Conservation (phyloP, 208 protist genomes). For the Trypanosoma lewisi region DNA sequence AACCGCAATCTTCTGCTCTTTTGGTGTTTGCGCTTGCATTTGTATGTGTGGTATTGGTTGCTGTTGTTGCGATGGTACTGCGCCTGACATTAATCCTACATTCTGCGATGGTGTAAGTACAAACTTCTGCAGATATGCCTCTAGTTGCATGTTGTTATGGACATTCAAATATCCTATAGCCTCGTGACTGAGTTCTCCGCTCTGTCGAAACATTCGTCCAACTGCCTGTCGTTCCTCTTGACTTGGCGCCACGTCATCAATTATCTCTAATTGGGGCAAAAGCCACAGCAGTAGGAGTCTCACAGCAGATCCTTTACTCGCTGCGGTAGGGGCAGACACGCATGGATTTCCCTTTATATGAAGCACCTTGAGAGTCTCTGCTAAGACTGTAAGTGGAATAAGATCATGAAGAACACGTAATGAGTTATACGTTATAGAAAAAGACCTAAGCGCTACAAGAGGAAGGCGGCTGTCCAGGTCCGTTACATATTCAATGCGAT, state of each 20-base stretch:
- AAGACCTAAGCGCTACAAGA: conserved; percentile 44
- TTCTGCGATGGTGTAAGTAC: not conserved
- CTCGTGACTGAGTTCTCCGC: conserved; percentile 39
- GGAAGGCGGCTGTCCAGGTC: conserved; percentile 65
- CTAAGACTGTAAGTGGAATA: conserved; percentile 63
- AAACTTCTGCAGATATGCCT: conserved; percentile 53
- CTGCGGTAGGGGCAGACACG: conserved; percentile 10
- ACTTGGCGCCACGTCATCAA: conserved; percentile 52
- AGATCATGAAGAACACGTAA: conserved; percentile 32
- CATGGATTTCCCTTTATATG: conserved; percentile 68
- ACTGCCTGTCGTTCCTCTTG: conserved; percentile 45
- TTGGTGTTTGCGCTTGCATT: too few relatives aligned
- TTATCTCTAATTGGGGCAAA: conserved; percentile 41
- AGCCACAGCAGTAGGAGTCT: conserved; percentile 72
- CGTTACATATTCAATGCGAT: conserved; percentile 55
- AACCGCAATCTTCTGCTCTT: not conserved
- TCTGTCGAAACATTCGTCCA: conserved; percentile 58
- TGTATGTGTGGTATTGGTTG: too few relatives aligned
- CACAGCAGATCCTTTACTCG: conserved; percentile 9
- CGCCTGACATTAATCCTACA: not conserved
- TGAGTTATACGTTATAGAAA: conserved; percentile 52
- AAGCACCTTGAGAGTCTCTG: conserved; percentile 50
- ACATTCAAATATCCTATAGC: conserved; percentile 64
- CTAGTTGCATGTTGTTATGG: conserved; percentile 46
- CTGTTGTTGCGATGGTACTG: too few relatives aligned